phyloP scores from a whole-genome alignment of 1,284 basidiomycete genomes.

The Ceratobasidium sp. region DNA sequence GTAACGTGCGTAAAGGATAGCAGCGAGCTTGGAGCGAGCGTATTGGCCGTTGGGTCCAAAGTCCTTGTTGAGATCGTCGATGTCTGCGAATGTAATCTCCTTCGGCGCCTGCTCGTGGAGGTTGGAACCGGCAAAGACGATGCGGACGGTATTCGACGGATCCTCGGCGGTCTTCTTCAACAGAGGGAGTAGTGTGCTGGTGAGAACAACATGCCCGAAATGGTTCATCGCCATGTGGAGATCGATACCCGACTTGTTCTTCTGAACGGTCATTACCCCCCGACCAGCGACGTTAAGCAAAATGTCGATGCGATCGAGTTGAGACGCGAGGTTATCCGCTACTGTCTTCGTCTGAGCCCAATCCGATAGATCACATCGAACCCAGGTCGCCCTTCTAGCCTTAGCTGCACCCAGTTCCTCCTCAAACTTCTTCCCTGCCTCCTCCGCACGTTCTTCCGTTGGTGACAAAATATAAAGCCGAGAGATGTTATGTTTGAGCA shows the following conservation, averaged over 20 bases:
- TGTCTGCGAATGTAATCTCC: slow-evolving; percentile 18
- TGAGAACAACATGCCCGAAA: slow-evolving; percentile 49
- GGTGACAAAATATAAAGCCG: slow-evolving; percentile 22
- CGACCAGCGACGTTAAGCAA: slow-evolving; percentile 33
- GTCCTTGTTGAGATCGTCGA: slow-evolving; percentile 39
- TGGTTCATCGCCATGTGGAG: slow-evolving; percentile 48
- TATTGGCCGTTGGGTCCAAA: slow-evolving; percentile 29
- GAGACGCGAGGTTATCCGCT: slow-evolving; percentile 6
- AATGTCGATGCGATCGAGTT: slow-evolving; percentile 39
- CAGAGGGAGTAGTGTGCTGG: slow-evolving; percentile 48
- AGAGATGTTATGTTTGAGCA: slow-evolving; percentile 27
- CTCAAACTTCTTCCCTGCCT: slow-evolving; percentile 25
- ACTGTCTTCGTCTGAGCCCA: slow-evolving; percentile 22
- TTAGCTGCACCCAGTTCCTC: slow-evolving; percentile 10
- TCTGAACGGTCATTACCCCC: slow-evolving; percentile 33
- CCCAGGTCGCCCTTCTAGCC: slow-evolving; percentile 17
- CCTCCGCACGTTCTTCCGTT: slow-evolving; percentile 9
- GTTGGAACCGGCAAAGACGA: slow-evolving; percentile 45
- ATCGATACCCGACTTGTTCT: slow-evolving; percentile 36
- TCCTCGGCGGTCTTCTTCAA: slow-evolving; percentile 46
- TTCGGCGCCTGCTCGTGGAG: slow-evolving; percentile 30
- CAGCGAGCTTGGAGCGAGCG: slow-evolving; percentile 30
- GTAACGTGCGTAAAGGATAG: slow-evolving; percentile 34
- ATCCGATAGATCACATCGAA: slow-evolving; percentile 31
- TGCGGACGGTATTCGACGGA: slow-evolving; percentile 47